phyloP scores from a whole-genome alignment of 2,329 filamentous ascomycete species.

The Ciborinia camelliae region DNA sequence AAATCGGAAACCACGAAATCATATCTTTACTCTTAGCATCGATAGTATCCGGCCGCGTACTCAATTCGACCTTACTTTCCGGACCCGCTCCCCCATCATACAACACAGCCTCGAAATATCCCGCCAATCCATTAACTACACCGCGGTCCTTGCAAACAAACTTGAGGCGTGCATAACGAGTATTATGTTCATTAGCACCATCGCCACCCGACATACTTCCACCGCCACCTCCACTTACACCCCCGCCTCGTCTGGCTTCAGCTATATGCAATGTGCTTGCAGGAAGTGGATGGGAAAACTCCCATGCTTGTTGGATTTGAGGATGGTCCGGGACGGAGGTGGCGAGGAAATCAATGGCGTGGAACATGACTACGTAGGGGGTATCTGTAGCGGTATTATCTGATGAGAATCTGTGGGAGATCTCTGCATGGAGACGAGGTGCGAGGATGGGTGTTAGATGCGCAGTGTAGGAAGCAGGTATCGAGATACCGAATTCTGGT shows the following conservation, averaged over 20 bases:
- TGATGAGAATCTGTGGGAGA: conserved; percentile 56
- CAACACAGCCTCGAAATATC: conserved; percentile 95
- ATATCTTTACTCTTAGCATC: conserved; percentile 92
- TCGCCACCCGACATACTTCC: conserved; percentile 72
- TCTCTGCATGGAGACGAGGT: conserved; percentile 79
- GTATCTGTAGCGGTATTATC: conserved; percentile 79
- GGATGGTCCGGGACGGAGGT: conserved; percentile 55
- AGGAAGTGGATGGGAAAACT: conserved; percentile 74
- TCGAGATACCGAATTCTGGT: conserved; percentile 79
- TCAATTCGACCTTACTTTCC: conserved; percentile 71
- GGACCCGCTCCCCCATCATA: conserved; percentile 56
- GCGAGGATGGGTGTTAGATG: conserved; percentile 90
- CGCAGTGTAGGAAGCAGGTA: conserved; percentile 88
- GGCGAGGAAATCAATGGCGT: conserved; percentile 82
- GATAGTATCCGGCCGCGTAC: conserved; percentile 89
- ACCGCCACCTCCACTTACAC: conserved; percentile 62
- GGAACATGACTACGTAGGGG: conserved; percentile 91
- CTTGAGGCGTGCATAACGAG: conserved; percentile 70
- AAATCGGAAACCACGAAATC: conserved; percentile 99
- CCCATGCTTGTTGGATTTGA: conserved; percentile 74
- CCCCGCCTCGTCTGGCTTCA: conserved; percentile 58
- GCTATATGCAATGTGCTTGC: conserved; percentile 53
- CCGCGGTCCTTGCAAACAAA: conserved; percentile 78
- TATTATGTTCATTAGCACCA: conserved; percentile 88
- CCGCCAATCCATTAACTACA: conserved; percentile 84